phyloP scores from a whole-genome alignment of 306 rosid species.

The Vachellia pachyceras region DNA sequence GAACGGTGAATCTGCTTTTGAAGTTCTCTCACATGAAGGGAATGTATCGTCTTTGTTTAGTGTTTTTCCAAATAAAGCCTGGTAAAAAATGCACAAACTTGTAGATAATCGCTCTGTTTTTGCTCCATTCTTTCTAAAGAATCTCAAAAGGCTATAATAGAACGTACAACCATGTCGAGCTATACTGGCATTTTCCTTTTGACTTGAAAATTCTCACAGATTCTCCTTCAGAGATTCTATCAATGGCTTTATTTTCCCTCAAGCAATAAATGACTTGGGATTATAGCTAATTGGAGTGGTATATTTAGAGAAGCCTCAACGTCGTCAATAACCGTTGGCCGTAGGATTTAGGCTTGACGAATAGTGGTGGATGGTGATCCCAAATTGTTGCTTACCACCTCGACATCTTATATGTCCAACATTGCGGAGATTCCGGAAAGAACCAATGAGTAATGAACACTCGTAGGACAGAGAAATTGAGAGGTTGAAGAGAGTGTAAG shows the following conservation, averaged over 20 bases:
- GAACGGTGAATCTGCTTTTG: not conserved
- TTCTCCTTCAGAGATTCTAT: not conserved
- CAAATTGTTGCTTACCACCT: not conserved
- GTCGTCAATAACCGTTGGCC: not conserved
- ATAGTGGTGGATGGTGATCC: not conserved
- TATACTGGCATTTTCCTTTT: not conserved
- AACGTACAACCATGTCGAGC: not conserved
- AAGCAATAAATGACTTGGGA: not conserved
- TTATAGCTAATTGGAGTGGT: not conserved
- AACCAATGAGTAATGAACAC: constrained; percentile 35
- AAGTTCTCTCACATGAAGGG: not conserved
- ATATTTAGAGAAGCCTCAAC: not conserved
- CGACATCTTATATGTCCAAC: constrained; percentile 9
- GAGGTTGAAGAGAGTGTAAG: not conserved
- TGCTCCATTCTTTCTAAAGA: not conserved
- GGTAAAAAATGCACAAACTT: not conserved
- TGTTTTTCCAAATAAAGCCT: constrained; percentile 5
- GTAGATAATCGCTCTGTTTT: not conserved
- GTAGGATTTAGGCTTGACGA: not conserved
- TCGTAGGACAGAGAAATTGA: constrained; percentile 22
- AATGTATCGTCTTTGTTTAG: not conserved
- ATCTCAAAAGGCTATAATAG: not conserved
- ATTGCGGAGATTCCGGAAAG: not conserved
- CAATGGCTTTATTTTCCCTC: not conserved
- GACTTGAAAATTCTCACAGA: too few species aligned